phyloP scores from a whole-genome alignment of 352 stramenopile genomes.

The Aphanomyces cochlioides region DNA sequence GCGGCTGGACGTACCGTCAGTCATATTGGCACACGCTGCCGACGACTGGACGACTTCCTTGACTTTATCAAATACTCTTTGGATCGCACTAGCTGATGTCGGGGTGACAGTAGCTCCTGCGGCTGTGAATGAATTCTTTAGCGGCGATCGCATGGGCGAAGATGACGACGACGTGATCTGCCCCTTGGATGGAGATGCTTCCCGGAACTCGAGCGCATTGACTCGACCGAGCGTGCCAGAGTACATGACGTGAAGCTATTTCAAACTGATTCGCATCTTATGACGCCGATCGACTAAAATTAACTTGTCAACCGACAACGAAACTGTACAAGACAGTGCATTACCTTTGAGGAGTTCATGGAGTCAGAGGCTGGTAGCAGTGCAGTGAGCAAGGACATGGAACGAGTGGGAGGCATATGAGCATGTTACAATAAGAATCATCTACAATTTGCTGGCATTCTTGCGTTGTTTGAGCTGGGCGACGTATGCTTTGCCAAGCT shows the following conservation, averaged over 20 bases:
- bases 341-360: too few relatives aligned
- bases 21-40: neutral
- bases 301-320: too few relatives aligned
- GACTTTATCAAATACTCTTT: slow-evolving; percentile 12
- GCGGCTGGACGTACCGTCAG: neutral
- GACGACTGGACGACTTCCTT: slow-evolving; percentile 19
- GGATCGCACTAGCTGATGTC: neutral
- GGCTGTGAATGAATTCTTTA: neutral
- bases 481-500: slow-evolving; percentile 11
- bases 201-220: slow-evolving; percentile 26
- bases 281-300: too few relatives aligned
- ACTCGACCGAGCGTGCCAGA: slow-evolving; percentile 18
- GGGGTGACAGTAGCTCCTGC: neutral
- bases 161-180: neutral
- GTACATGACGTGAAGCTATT: slow-evolving; percentile 1
- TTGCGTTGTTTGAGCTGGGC: slow-evolving; percentile 2
- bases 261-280: neutral
- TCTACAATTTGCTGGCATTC: neutral
- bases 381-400: too few relatives aligned
- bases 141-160: neutral
- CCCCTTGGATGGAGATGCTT: neutral
- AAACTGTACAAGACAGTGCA: too few relatives aligned
- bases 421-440: too few relatives aligned
- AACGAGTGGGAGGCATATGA: too few relatives aligned
- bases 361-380: too few relatives aligned